Evolutionary conservation across 495 filamentous ascomycete species (phyloP), one percentile per base, ranked within the genome.

Genomic region (Trichoderma asperelloides): DNA sequence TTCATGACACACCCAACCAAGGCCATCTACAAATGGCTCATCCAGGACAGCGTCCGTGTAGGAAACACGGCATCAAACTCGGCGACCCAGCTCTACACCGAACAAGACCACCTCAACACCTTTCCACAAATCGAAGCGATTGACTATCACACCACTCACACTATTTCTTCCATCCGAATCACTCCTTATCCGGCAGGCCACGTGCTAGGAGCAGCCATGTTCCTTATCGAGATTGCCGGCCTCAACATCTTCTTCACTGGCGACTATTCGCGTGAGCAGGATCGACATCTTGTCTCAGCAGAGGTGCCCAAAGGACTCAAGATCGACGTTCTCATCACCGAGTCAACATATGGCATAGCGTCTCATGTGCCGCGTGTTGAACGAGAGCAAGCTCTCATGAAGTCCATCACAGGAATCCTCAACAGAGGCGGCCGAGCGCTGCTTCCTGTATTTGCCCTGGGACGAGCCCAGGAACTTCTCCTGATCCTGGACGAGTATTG

Each of bases 1-100:
- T 97, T 97, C 80, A 98, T 97, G 94, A 98, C 95, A 30, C 95
- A 98, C 79, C 91, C 95, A 6, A 98, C 95, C 28, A 97, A 97
- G 78, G 95, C 95, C 68, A 98, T 98, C 77, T 98, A 98, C 84
- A 98, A 97, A 81, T 97, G 94, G 93, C 84, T 98, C 41, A 96
- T 98, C 65, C 92, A 96, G 75, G 95, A 98, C 78, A 93, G 90
- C 74, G 90, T 98, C 33, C 88, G 95, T 68, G 93, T 98, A 41
- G 87, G 88, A 63, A 83, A 92, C 74, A 92, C 90, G 0, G 89
- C 91, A 0, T 89, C 91, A 1, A 89, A 91, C 68, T 85, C 89
- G 68, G 86, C 86, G 12, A 86, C 90, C 0, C 80, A 83, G 65
- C 85, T 97, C 51, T 98, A 97, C 74, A 96, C 92, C 2, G 95